Conservation (phyloP, 2,329 filamentous ascomycete species). For the Nigrospora osmanthi region DNA sequence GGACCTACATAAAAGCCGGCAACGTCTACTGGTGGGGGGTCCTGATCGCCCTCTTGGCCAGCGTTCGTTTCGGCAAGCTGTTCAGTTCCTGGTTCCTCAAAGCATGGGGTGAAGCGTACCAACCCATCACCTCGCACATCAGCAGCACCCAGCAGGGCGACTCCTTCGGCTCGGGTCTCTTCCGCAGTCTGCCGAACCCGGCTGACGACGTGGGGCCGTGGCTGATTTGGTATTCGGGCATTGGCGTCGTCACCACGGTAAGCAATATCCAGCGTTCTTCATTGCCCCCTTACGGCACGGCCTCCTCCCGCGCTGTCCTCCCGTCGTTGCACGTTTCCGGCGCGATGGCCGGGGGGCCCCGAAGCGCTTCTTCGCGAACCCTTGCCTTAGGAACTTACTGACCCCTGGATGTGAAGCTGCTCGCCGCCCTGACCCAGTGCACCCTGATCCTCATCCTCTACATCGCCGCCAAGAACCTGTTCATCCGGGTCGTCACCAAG, state of each 20-base stretch:
- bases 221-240: slow-evolving; percentile 61
- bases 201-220: slow-evolving; percentile 62
- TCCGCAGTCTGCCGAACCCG: slow-evolving; percentile 57
- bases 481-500: slow-evolving; percentile 61
- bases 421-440: slow-evolving; percentile 45
- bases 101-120: slow-evolving; percentile 75
- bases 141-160: neutral
- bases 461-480: slow-evolving; percentile 67
- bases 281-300: no score
- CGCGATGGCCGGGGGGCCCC: no score
- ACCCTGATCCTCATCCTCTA: slow-evolving; percentile 74
- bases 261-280: slow-evolving; percentile 2
- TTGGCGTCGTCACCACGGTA: slow-evolving; percentile 55
- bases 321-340: no score
- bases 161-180: slow-evolving; percentile 15
- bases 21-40: slow-evolving; percentile 65
- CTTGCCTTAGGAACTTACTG: slow-evolving; percentile 20
- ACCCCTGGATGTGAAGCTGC: no score
- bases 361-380: no score
- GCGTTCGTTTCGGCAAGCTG: slow-evolving; percentile 58
- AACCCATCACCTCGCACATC: slow-evolving; percentile 13
- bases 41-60: slow-evolving; percentile 52
- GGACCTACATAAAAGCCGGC: slow-evolving; percentile 78
- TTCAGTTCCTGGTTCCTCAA: slow-evolving; percentile 76
- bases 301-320: no score